These are phyloP conservation scores for Talaromyces thailandensis DNA, from an alignment of 495 filamentous ascomycete species.

Conservation along the genomic window DNA sequence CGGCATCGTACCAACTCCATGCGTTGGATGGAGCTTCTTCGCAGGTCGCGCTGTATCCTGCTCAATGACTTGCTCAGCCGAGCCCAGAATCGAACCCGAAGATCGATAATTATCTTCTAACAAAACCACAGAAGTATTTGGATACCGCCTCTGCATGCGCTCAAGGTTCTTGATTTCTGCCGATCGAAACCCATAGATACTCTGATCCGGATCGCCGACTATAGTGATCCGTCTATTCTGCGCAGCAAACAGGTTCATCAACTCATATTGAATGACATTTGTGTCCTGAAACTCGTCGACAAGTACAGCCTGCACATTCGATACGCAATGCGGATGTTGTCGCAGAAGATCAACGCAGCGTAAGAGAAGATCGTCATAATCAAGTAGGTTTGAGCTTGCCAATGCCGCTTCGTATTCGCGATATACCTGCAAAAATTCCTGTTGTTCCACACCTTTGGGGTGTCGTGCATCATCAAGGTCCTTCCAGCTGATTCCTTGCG, in stretches of 20 bases:
- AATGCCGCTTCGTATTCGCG: conserved; percentile 70
- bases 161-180: conserved; percentile 88
- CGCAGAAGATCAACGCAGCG: conserved; percentile 75
- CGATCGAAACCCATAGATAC: conserved; percentile 96
- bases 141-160: conserved; percentile 67
- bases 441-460: conserved; percentile 48
- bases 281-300: conserved; percentile 99
- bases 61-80: conserved; percentile 81
- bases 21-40: conserved; percentile 73
- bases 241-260: conserved; percentile 85
- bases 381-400: conserved; percentile 70
- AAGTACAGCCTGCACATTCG: conserved; percentile 82
- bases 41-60: conserved; percentile 75
- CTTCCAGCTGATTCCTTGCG: conserved; percentile 48
- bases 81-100: conserved; percentile 74
- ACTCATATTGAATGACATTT: conserved; percentile 87
- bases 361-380: conserved; percentile 91
- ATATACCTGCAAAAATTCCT: conserved; percentile 69
- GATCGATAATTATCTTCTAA: conserved; percentile 97
- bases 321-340: conserved; percentile 72
- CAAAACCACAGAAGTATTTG: conserved; percentile 68
- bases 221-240: conserved; percentile 70
- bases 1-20: conserved; percentile 70
- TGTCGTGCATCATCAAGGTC: conserved; percentile 29
- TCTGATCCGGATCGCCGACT: conserved; percentile 96